A percentile compares a stretch with the other conserved stretches of the same genome.
Conservation (phyloP, 345 rosid species). For the Carallia pectinifolia region DNA sequence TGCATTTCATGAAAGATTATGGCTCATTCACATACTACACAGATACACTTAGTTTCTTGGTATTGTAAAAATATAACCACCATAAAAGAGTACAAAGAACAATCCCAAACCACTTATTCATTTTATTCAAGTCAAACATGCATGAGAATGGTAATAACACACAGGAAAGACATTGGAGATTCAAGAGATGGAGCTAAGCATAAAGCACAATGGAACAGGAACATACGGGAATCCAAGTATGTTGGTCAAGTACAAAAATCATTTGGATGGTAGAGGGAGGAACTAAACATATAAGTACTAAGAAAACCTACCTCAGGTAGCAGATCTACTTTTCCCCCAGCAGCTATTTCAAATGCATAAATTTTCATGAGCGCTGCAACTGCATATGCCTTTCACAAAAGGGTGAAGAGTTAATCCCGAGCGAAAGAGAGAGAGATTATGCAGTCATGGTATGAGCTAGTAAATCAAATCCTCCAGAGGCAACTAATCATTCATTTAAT, state of each 20-base stretch:
- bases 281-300: neutral
- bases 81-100: too few relatives aligned
- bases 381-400: slow-evolving; percentile 71
- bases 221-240: neutral
- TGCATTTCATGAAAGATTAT: too few relatives aligned
- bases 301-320: slow-evolving; percentile 77
- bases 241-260: slow-evolving; percentile 2
- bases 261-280: neutral
- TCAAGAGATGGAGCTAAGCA: too few relatives aligned
- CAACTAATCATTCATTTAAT: neutral
- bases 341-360: slow-evolving; percentile 82
- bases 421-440: neutral
- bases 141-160: too few relatives aligned
- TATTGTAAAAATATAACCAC: too few relatives aligned
- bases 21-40: too few relatives aligned
- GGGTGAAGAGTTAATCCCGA: neutral
- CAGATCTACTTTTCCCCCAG: slow-evolving; percentile 78
- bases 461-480: neutral
- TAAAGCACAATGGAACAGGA: too few relatives aligned
- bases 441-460: neutral
- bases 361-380: slow-evolving; percentile 90
- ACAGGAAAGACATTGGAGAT: too few relatives aligned
- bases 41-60: too few relatives aligned
- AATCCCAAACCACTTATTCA: too few relatives aligned
- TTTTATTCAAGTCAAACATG: too few relatives aligned